These are phyloP conservation scores for Xylaria multiplex DNA, from an alignment of 2,329 filamentous ascomycete species.

Conservation along the genomic window DNA sequence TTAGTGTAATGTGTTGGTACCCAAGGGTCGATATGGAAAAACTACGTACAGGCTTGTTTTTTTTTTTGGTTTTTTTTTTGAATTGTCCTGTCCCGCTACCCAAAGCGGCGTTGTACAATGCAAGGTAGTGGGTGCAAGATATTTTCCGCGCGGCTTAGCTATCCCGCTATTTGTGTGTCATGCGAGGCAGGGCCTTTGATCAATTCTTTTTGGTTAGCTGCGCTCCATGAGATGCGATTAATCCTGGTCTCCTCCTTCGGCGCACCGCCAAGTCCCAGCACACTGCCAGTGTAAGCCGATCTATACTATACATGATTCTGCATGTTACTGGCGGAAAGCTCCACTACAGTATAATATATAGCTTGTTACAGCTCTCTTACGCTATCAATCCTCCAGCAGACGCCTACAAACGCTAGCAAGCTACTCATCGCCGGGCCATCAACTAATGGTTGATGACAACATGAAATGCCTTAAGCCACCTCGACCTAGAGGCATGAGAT, in stretches of 20 bases:
- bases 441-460: neutral
- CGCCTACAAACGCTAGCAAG: neutral
- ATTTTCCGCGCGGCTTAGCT: slow-evolving; percentile 3
- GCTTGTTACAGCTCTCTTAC: neutral
- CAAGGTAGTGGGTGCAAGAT: neutral
- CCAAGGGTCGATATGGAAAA: neutral
- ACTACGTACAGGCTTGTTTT: neutral
- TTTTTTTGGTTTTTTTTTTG: neutral
- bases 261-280: neutral
- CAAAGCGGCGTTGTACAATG: neutral
- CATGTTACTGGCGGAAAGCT: neutral
- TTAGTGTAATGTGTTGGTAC: neutral
- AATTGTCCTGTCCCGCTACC: neutral
- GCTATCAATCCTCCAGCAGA: neutral
- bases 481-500: neutral
- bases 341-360: neutral
- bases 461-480: slow-evolving; percentile 2
- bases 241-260: neutral
- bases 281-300: neutral
- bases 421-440: neutral
- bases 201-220: neutral
- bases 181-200: too few relatives aligned
- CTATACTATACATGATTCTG: neutral
- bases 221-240: neutral
- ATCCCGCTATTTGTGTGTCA: too few relatives aligned